Conservation (phyloP, 495 filamentous ascomycete species). For the Sporormia fimetaria region DNA sequence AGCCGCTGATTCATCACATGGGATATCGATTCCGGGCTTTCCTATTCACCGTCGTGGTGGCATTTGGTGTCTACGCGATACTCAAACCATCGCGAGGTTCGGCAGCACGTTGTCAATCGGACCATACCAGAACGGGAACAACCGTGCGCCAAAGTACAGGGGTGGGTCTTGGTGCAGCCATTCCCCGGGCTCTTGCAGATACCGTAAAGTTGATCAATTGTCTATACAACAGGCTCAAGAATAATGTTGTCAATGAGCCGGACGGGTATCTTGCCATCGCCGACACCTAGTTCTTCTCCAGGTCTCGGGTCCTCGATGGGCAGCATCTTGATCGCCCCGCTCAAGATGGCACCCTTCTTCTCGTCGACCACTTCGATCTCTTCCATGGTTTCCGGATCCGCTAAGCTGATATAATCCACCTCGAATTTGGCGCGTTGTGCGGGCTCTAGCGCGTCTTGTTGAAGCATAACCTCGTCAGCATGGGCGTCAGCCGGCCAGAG, state of each 20-base stretch:
- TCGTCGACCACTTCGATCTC: constrained; percentile 56
- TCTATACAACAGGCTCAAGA: constrained; percentile 24
- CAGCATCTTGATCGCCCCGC: constrained; percentile 81
- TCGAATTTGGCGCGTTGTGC: constrained; percentile 59
- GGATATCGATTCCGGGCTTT: too few species aligned
- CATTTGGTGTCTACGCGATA: too few species aligned
- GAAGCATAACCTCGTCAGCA: constrained; percentile 38
- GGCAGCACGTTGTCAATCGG: too few species aligned
- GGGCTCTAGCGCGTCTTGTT: constrained; percentile 52
- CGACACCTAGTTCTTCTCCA: constrained; percentile 59
- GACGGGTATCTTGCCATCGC: constrained; percentile 60
- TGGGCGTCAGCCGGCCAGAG: constrained; percentile 53
- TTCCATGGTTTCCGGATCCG: constrained; percentile 67
- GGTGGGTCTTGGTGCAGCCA: too few species aligned
- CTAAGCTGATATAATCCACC: constrained; percentile 81
- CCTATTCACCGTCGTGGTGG: too few species aligned
- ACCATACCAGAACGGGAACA: too few species aligned
- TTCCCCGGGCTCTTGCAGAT: too few species aligned
- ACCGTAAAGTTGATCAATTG: too few species aligned
- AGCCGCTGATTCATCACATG: too few species aligned
- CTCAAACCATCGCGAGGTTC: too few species aligned
- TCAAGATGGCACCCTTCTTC: constrained; percentile 65
- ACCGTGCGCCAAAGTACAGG: too few species aligned
- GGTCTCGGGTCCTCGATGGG: constrained; percentile 56
- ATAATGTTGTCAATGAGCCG: constrained; percentile 93